These are phyloP conservation scores for Inga oerstediana DNA, from an alignment of 306 rosid species.

Conservation along the genomic window DNA sequence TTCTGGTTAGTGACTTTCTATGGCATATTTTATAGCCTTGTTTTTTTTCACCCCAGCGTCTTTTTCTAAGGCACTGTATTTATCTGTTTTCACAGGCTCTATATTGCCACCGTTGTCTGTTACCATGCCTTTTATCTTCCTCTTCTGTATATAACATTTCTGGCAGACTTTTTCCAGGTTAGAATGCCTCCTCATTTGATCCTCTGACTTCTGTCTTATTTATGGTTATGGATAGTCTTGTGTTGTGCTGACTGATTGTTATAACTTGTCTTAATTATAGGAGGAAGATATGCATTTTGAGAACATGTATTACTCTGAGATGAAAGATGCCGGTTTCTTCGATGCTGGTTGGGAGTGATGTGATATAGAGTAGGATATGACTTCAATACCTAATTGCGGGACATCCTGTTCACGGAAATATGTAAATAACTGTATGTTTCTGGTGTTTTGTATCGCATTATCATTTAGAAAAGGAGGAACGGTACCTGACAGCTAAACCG, in stretches of 20 bases:
- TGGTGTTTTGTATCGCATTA: not conserved
- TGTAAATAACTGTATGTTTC: not conserved
- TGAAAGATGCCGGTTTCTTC: constrained; percentile 97
- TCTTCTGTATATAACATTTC: constrained; percentile 59
- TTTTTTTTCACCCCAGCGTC: constrained; percentile 33
- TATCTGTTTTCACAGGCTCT: constrained; percentile 58
- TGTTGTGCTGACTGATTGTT: not conserved
- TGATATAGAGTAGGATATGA: not conserved
- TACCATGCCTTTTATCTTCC: constrained; percentile 78
- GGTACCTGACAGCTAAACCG: not conserved
- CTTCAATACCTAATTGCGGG: not conserved
- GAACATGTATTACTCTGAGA: constrained; percentile 86
- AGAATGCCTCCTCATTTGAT: not conserved
- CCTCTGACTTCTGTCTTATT: not conserved
- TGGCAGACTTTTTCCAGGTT: constrained; percentile 72
- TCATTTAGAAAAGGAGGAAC: not conserved
- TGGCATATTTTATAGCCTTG: not conserved
- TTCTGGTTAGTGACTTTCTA: constrained; percentile 60
- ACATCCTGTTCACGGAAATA: not conserved
- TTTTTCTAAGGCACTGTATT: constrained; percentile 29
- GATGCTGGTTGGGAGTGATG: constrained; percentile 84
- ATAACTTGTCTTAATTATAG: constrained; percentile 40
- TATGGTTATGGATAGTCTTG: not conserved
- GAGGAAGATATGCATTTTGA: constrained; percentile 87
- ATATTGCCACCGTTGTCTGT: constrained; percentile 54